phyloP scores from a whole-genome alignment of 169 alveolate species.

The Plasmodium sp. region DNA sequence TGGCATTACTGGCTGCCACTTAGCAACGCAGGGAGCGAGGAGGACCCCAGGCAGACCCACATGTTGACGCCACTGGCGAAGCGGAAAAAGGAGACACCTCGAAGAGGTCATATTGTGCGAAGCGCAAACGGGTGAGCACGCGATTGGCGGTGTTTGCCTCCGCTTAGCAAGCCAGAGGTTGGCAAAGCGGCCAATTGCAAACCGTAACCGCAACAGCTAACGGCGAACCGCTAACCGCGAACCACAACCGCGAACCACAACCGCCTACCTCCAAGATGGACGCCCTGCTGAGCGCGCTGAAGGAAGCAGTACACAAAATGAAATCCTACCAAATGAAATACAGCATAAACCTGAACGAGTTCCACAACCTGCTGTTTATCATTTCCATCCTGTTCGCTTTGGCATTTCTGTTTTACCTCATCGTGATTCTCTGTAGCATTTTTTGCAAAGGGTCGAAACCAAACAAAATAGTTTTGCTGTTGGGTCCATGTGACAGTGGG shows the following conservation, averaged over 20 bases:
- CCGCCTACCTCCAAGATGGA: conserved; percentile 26
- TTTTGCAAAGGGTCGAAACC: conserved; percentile 24
- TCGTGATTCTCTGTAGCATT: conserved; percentile 26
- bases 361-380: conserved; percentile 50
- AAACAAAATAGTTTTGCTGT: conserved; percentile 32
- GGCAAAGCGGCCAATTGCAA: background rate
- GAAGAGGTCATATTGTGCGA: background rate
- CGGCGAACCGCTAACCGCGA: background rate
- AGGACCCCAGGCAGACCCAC: background rate
- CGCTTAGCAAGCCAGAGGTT: background rate
- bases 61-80: background rate
- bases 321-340: conserved; percentile 11
- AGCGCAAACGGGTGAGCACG: background rate
- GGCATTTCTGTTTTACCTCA: conserved; percentile 21
- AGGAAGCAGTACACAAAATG: background rate
- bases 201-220: background rate
- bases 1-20: background rate
- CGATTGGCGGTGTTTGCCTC: background rate
- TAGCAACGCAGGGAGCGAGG: background rate
- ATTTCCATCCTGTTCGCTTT: conserved; percentile 17
- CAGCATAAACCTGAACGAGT: conserved; percentile 57
- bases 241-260: background rate
- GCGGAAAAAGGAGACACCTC: background rate
- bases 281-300: background rate
- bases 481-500: conserved; percentile 74